Conservation (phyloP, 2,329 filamentous ascomycete genomes). For the Xylaria sp. region DNA sequence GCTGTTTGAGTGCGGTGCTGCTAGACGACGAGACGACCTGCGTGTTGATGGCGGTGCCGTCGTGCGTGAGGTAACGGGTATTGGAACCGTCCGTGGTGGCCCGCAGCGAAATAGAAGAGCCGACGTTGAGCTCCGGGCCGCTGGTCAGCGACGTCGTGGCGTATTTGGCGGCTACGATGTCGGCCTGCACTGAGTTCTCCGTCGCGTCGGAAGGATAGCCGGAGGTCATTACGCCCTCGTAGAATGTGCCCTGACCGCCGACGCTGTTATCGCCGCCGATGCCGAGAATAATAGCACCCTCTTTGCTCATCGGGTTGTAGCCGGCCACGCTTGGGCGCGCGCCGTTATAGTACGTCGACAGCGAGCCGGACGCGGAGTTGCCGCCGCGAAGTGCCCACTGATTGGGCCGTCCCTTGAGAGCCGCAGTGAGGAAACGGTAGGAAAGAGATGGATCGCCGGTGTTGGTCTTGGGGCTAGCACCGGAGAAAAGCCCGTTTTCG, state of each 20-base stretch:
- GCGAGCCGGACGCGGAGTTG: constrained; percentile 57
- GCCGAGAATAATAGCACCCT: constrained; percentile 71
- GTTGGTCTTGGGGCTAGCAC: constrained; percentile 53
- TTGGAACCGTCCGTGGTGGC: constrained; percentile 61
- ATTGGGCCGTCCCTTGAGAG: constrained; percentile 61
- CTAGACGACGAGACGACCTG: constrained; percentile 60
- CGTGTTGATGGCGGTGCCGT: constrained; percentile 55
- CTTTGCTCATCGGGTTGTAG: constrained; percentile 68
- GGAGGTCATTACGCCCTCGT: constrained; percentile 68
- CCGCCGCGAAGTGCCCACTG: constrained; percentile 65
- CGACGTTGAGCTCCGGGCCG: constrained; percentile 53
- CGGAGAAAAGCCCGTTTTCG: constrained; percentile 70
- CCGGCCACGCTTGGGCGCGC: constrained; percentile 55
- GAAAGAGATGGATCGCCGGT: constrained; percentile 57
- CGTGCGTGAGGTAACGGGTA: constrained; percentile 61
- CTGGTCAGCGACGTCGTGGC: constrained; percentile 52
- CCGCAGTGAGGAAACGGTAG: constrained; percentile 61
- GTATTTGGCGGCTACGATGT: constrained; percentile 66
- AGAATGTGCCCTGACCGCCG: constrained; percentile 65
- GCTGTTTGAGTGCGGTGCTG: constrained; percentile 53
- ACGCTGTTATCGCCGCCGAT: constrained; percentile 71
- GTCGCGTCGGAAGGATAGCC: constrained; percentile 65
- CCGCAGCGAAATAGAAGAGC: constrained; percentile 58
- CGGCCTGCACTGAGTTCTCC: constrained; percentile 62
- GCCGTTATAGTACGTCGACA: constrained; percentile 58